These are phyloP conservation scores for Trypanosoma melophagium DNA, from an alignment of 208 protist genomes.

Conservation along the genomic window DNA sequence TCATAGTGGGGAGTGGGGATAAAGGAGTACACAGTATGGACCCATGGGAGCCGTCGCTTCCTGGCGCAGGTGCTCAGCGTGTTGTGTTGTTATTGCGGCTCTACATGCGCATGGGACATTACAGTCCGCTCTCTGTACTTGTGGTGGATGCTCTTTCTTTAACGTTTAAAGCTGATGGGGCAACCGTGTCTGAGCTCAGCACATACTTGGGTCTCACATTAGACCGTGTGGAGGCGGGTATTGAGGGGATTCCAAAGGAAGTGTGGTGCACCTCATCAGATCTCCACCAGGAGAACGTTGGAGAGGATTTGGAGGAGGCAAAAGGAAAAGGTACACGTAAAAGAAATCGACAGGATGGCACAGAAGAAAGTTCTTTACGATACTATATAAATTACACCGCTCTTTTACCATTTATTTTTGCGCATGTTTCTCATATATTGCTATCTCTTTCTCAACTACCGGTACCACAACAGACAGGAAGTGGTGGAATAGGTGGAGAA, in stretches of 20 bases:
- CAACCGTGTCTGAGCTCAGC: constrained; percentile 61
- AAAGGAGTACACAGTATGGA: constrained; percentile 24
- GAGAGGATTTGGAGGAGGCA: neutral
- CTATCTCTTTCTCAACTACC: constrained; percentile 51
- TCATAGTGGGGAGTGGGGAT: too few species aligned
- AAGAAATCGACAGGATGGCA: constrained; percentile 14
- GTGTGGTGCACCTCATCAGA: constrained; percentile 69
- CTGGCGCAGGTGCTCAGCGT: constrained; percentile 71
- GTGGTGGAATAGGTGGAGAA: constrained; percentile 2
- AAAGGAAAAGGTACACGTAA: constrained; percentile 5
- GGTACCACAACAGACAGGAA: constrained; percentile 23
- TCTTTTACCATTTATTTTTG: constrained; percentile 68
- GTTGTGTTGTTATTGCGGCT: constrained; percentile 67
- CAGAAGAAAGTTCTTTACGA: constrained; percentile 33
- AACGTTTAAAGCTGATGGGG: constrained; percentile 68
- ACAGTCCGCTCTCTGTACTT: constrained; percentile 53
- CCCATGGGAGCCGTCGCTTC: constrained; percentile 48
- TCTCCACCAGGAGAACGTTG: constrained; percentile 23
- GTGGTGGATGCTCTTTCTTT: constrained; percentile 74
- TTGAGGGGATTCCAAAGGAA: constrained; percentile 58
- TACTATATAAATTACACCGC: constrained; percentile 83
- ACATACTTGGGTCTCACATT: constrained; percentile 62
- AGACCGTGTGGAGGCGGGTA: constrained; percentile 44
- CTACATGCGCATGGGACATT: constrained; percentile 78
- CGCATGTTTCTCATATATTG: constrained; percentile 70